Conservation (phyloP, 129 eudicot species). For the Dittrichia graveolens region DNA sequence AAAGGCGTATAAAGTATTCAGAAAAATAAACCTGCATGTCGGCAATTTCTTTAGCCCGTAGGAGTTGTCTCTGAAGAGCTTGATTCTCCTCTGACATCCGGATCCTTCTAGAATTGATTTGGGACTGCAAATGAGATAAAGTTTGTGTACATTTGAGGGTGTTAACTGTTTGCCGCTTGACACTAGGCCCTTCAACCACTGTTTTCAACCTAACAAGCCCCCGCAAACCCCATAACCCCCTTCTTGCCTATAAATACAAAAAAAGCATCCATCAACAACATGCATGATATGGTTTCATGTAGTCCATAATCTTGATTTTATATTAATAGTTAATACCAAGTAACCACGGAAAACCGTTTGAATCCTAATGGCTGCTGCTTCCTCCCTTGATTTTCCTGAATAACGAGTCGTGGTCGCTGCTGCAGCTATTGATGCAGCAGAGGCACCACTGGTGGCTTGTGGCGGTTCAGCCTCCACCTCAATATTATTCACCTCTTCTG, state of each 20-base stretch:
- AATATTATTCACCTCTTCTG: constrained; percentile 51
- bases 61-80: constrained; percentile 75
- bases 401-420: constrained; percentile 50
- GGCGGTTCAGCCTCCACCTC: constrained; percentile 61
- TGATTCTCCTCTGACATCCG: constrained; percentile 82
- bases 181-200: constrained; percentile 69
- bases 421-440: constrained; percentile 53
- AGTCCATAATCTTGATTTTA: not conserved
- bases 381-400: constrained; percentile 61
- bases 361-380: constrained; percentile 71
- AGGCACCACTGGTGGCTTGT: constrained; percentile 49
- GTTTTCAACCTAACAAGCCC: constrained; percentile 83
- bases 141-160: constrained; percentile 77
- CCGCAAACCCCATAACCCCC: constrained; percentile 70
- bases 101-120: constrained; percentile 66
- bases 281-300: not conserved
- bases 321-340: constrained; percentile 46
- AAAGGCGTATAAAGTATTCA: too few species aligned
- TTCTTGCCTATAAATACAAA: constrained; percentile 61
- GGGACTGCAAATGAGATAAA: constrained; percentile 73
- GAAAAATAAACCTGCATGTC: constrained; percentile 53
- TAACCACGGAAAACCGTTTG: constrained; percentile 87
- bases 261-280: not conserved
- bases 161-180: constrained; percentile 72
- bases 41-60: constrained; percentile 70